Evolutionary conservation across 2,329 filamentous ascomycete species (phyloP).

Genomic region (Colletotrichum endophyticum): DNA sequence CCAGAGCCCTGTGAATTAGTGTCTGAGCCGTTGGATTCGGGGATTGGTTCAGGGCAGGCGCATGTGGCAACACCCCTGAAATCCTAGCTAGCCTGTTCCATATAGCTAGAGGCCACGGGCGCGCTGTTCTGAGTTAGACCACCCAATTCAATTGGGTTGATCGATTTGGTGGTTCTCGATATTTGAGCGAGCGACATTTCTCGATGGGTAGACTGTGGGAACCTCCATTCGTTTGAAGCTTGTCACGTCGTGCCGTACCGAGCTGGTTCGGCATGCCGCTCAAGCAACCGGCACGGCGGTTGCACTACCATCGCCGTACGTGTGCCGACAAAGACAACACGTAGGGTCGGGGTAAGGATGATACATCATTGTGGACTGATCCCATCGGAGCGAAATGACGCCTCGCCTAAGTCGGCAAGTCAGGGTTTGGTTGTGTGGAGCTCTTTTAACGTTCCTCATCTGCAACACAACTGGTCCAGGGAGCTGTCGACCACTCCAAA

Average conservation of each 20-base stretch:
- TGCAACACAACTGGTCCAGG: not conserved
- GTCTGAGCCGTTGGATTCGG: slow-evolving; percentile 8
- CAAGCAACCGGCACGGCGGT: not conserved
- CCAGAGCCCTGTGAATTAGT: not conserved
- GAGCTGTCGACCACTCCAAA: not conserved
- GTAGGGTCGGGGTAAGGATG: slow-evolving; percentile 4
- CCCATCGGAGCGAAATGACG: slow-evolving; percentile 21
- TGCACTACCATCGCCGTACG: not conserved
- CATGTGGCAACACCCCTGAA: slow-evolving; percentile 1
- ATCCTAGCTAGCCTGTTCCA: not conserved
- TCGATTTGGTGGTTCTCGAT: not conserved
- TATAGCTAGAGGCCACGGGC: not conserved
- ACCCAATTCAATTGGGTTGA: not conserved
- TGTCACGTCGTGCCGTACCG: not conserved
- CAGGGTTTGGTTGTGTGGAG: slow-evolving; percentile 10
- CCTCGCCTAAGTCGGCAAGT: slow-evolving; percentile 21
- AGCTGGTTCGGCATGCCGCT: not conserved
- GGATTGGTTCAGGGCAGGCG: slow-evolving; percentile 6
- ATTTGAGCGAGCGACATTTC: not conserved
- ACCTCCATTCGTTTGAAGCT: not conserved
- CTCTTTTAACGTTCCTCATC: slow-evolving; percentile 6
- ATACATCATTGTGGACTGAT: slow-evolving; percentile 24
- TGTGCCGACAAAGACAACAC: not conserved
- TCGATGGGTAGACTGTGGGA: not conserved
- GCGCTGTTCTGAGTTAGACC: not conserved